Percentiles rank a stretch among this genome's conserved stretches.
Conservation (phyloP, 768 basidiomycete genomes). For the Naematelia encephala region DNA sequence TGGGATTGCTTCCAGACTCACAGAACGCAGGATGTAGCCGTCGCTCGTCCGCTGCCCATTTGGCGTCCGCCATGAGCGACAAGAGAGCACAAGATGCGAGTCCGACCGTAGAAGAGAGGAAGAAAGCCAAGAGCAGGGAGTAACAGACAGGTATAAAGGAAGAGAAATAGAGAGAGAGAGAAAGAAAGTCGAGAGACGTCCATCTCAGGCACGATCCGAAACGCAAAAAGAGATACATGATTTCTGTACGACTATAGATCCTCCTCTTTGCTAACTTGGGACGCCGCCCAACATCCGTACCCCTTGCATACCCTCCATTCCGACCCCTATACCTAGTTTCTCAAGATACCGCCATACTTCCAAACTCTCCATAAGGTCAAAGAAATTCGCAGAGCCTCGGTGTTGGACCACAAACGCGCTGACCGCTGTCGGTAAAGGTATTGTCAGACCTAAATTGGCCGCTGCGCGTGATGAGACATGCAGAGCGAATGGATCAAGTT, state of each 20-base stretch:
- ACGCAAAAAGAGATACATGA: neutral
- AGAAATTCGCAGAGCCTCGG: conserved; percentile 32
- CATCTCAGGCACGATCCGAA: neutral
- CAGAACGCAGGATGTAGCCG: conserved; percentile 36
- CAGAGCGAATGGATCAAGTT: conserved; percentile 22
- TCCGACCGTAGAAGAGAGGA: neutral
- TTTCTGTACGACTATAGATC: conserved; percentile 1
- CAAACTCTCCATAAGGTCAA: conserved; percentile 34
- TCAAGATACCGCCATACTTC: conserved; percentile 21
- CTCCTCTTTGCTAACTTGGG: conserved; percentile 9
- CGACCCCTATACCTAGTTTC: conserved; percentile 5
- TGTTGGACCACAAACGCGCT: conserved; percentile 23
- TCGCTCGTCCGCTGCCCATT: conserved; percentile 37
- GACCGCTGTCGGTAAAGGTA: conserved; percentile 19
- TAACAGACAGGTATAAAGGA: neutral
- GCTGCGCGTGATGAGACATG: neutral
- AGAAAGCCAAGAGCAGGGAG: neutral
- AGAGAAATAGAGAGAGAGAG: neutral
- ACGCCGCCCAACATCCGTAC: conserved; percentile 17
- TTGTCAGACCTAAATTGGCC: conserved; percentile 9
- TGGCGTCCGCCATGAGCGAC: conserved; percentile 5
- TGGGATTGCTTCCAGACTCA: too few species aligned
- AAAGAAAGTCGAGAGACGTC: neutral
- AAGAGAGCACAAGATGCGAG: neutral
- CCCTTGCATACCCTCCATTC: conserved; percentile 1